Percentiles rank a stretch among this genome's conserved stretches.
Conservation (phyloP, 352 stramenopile genomes). For the Pythium monospermum region DNA sequence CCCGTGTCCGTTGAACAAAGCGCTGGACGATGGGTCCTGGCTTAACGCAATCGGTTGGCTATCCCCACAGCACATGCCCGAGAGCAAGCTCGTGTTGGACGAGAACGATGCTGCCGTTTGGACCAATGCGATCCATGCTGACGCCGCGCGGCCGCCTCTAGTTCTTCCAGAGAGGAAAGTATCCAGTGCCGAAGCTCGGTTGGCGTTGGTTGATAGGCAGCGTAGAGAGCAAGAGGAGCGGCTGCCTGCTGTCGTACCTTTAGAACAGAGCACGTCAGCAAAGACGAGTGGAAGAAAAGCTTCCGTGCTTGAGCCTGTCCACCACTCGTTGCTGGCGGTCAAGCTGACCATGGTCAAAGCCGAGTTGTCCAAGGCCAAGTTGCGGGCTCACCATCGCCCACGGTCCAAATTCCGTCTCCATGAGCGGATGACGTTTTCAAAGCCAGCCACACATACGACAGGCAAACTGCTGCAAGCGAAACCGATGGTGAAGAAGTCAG, state of each 20-base stretch:
- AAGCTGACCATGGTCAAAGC: conserved; percentile 84
- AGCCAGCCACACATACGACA: conserved; percentile 34
- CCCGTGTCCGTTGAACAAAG: conserved; percentile 59
- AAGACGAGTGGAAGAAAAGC: conserved; percentile 82
- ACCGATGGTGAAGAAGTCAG: conserved; percentile 86
- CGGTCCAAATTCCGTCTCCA: conserved; percentile 87
- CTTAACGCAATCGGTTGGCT: conserved; percentile 77
- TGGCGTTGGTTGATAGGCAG: conserved; percentile 75
- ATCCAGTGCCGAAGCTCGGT: conserved; percentile 63
- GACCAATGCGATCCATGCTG: too few species aligned
- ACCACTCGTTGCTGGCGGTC: conserved; percentile 83
- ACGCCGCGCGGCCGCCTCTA: conserved; percentile 72
- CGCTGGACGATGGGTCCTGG: conserved; percentile 68
- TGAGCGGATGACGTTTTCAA: conserved; percentile 51
- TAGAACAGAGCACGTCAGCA: conserved; percentile 82
- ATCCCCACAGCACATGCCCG: conserved; percentile 71
- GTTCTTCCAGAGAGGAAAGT: conserved; percentile 80
- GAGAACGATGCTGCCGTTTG: conserved; percentile 85
- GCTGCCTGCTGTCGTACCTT: conserved; percentile 75
- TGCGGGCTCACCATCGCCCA: conserved; percentile 79
- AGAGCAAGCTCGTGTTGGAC: conserved; percentile 76
- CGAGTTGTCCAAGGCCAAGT: conserved; percentile 73
- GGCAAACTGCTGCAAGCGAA: conserved; percentile 54
- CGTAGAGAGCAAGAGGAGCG: conserved; percentile 70
- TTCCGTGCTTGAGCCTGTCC: conserved; percentile 60